Conservation (phyloP, 164 flowering plant species). For the Umbellularia californica region DNA sequence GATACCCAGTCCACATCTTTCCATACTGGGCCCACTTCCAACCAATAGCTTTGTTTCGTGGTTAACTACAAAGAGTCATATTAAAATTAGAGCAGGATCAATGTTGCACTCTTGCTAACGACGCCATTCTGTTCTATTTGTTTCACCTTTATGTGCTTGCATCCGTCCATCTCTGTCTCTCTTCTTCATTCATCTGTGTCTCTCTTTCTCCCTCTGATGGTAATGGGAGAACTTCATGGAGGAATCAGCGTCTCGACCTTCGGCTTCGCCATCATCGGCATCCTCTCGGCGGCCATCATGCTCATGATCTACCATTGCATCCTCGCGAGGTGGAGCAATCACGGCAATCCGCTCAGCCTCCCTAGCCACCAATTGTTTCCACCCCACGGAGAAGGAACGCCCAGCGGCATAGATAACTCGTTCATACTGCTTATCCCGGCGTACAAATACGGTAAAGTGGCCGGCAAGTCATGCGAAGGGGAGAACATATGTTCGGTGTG, state of each 20-base stretch:
- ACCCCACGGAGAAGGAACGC: not conserved
- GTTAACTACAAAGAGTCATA: too few species aligned
- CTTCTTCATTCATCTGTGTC: too few species aligned
- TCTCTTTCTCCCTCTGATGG: not conserved
- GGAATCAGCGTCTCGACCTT: not conserved
- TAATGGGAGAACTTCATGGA: not conserved
- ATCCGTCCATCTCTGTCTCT: too few species aligned
- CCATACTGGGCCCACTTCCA: too few species aligned
- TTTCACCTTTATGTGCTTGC: not conserved
- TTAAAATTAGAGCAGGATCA: not conserved
- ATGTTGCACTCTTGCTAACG: not conserved
- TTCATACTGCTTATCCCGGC: slow-evolving; percentile 5
- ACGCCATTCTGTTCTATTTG: slow-evolving; percentile 1
- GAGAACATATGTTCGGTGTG: slow-evolving; percentile 14
- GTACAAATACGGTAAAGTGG: slow-evolving; percentile 25
- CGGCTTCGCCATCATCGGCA: slow-evolving; percentile 8
- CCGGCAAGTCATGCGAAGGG: slow-evolving; percentile 18
- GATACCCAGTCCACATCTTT: too few species aligned
- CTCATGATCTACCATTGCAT: slow-evolving; percentile 30
- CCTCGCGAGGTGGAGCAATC: slow-evolving; percentile 14
- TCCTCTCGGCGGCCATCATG: slow-evolving; percentile 18
- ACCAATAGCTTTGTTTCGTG: too few species aligned
- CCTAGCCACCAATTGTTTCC: not conserved
- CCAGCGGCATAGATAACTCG: slow-evolving; percentile 3
- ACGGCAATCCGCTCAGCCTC: not conserved